These are phyloP conservation scores for Melastoma candidum DNA, from an alignment of 441 rosid genomes.

Conservation along the genomic window DNA sequence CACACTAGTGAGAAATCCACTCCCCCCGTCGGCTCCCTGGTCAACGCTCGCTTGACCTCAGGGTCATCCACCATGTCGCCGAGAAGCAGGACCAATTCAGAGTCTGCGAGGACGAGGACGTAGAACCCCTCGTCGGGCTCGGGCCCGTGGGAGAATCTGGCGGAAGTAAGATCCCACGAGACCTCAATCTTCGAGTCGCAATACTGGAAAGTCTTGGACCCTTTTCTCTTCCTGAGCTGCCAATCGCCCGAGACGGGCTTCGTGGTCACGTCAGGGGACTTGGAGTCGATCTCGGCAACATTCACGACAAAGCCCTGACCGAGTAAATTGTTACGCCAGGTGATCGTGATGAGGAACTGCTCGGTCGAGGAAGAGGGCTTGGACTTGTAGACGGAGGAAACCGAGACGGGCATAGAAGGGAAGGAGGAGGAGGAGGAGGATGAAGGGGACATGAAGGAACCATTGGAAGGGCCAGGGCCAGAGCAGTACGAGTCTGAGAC, in stretches of 20 bases:
- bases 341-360: slow-evolving; percentile 35
- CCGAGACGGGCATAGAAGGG: slow-evolving; percentile 12
- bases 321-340: slow-evolving; percentile 40
- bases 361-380: slow-evolving; percentile 27
- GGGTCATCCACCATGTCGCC: slow-evolving; percentile 13
- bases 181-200: slow-evolving; percentile 5
- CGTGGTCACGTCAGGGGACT: slow-evolving; percentile 13
- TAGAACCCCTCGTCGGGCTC: slow-evolving; percentile 12
- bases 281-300: slow-evolving; percentile 20
- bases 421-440: slow-evolving; percentile 20
- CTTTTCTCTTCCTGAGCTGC: slow-evolving; percentile 29
- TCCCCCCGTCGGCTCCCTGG: neutral
- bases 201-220: slow-evolving; percentile 33
- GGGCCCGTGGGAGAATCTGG: slow-evolving; percentile 7
- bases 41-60: neutral
- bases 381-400: slow-evolving; percentile 13
- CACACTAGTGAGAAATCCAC: slow-evolving; percentile 7
- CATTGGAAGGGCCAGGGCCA: slow-evolving; percentile 20
- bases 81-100: slow-evolving; percentile 7
- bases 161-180: slow-evolving; percentile 14
- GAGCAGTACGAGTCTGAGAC: slow-evolving; percentile 82
- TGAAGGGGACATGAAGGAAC: slow-evolving; percentile 32
- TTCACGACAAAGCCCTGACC: slow-evolving; percentile 24
- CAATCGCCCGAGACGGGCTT: slow-evolving; percentile 21
- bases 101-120: slow-evolving; percentile 7